These are phyloP conservation scores for Penicillium antarcticum DNA, from an alignment of 495 filamentous ascomycete species.

Conservation along the genomic window DNA sequence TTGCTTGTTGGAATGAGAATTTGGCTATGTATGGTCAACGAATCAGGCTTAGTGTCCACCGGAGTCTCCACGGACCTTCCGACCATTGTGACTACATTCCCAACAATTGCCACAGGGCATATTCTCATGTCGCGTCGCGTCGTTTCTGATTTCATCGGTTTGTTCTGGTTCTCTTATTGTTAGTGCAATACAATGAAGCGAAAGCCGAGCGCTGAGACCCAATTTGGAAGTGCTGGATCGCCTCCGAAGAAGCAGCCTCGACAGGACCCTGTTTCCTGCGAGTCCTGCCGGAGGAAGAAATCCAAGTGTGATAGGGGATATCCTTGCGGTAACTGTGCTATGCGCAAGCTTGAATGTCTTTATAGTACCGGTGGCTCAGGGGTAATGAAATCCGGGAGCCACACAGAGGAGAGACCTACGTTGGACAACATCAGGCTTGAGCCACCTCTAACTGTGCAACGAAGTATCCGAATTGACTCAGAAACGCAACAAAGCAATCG, in stretches of 20 bases:
- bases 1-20: too few relatives aligned
- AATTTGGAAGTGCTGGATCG: background rate
- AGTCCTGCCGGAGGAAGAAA: conserved; percentile 19
- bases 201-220: background rate
- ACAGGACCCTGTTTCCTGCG: conserved; percentile 51
- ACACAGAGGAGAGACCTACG: background rate
- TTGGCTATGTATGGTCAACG: background rate
- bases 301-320: conserved; percentile 14
- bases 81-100: background rate
- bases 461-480: background rate
- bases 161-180: background rate
- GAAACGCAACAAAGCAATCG: background rate
- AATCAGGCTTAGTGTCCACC: conserved; percentile 2
- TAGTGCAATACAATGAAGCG: conserved; percentile 26
- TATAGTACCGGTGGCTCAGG: conserved; percentile 10
- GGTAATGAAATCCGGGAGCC: background rate
- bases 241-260: conserved; percentile 24
- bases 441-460: background rate
- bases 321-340: conserved; percentile 45
- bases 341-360: conserved; percentile 34
- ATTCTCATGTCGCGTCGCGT: too few relatives aligned
- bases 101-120: too few relatives aligned
- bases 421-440: background rate
- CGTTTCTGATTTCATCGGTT: too few relatives aligned
- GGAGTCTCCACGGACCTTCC: conserved; percentile 30